phyloP scores from a whole-genome alignment of 2,329 filamentous ascomycete species.

The Aspergillus piperis region DNA sequence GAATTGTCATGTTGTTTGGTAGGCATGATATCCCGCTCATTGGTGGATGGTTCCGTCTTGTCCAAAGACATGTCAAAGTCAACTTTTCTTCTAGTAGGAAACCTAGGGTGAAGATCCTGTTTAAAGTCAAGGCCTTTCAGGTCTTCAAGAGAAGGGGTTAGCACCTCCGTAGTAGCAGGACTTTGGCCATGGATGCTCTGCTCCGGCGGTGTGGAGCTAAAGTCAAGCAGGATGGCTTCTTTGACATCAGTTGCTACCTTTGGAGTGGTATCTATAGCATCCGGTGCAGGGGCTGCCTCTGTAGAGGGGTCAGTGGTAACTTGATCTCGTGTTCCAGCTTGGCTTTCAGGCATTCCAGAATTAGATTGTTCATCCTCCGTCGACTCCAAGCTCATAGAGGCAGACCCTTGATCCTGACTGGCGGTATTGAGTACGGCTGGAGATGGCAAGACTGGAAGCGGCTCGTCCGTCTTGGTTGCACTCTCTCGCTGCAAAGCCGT shows the following conservation, averaged over 20 bases:
- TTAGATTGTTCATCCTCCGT: neutral
- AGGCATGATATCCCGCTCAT: neutral
- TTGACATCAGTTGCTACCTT: neutral
- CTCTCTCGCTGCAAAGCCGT: neutral
- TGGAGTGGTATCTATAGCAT: neutral
- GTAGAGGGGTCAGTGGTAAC: neutral
- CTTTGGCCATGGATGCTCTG: neutral
- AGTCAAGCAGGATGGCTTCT: conserved; percentile 25
- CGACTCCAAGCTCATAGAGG: neutral
- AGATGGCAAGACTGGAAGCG: neutral
- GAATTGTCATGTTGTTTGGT: neutral
- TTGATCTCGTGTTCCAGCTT: neutral
- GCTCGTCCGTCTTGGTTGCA: neutral
- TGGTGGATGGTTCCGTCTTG: neutral
- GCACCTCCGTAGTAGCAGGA: neutral
- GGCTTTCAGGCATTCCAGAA: neutral
- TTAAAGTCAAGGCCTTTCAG: conserved; percentile 25
- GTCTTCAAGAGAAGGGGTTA: conserved; percentile 22
- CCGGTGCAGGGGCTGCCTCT: neutral
- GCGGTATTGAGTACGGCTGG: neutral
- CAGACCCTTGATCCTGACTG: neutral
- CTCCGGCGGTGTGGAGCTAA: conserved; percentile 18
- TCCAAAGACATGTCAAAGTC: neutral
- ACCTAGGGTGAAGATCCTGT: neutral
- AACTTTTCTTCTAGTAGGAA: conserved; percentile 2